Conservation (phyloP, 805 yeast species). For the Nakazawaea anatomiae region DNA sequence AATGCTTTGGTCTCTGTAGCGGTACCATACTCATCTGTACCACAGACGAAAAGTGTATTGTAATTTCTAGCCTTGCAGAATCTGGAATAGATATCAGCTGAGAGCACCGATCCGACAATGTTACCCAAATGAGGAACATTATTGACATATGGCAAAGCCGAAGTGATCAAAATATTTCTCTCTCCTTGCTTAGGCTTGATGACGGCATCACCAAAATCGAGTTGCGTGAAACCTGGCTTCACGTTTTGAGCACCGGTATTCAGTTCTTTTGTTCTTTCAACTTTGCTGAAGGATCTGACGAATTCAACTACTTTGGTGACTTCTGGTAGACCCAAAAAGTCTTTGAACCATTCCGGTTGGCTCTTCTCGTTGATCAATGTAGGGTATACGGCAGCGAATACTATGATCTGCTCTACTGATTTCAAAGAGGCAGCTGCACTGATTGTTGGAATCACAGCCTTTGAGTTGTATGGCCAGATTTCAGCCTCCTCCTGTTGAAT, state of each 20-base stretch:
- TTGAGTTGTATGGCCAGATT: slow-evolving; percentile 32
- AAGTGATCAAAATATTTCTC: slow-evolving; percentile 82
- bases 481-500: slow-evolving; percentile 38
- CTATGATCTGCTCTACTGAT: slow-evolving; percentile 49
- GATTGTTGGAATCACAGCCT: slow-evolving; percentile 15
- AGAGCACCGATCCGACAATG: slow-evolving; percentile 88
- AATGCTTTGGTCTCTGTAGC: slow-evolving; percentile 98
- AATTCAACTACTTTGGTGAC: slow-evolving; percentile 39
- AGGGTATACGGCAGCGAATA: slow-evolving; percentile 55
- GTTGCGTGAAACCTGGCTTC: slow-evolving; percentile 12
- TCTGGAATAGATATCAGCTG: slow-evolving; percentile 91
- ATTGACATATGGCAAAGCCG: slow-evolving; percentile 96
- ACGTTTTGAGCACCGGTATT: slow-evolving; percentile 33
- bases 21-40: slow-evolving; percentile 99
- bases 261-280: slow-evolving; percentile 33
- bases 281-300: slow-evolving; percentile 40
- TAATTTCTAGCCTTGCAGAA: slow-evolving; percentile 85
- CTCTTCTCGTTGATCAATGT: slow-evolving; percentile 16
- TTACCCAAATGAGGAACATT: slow-evolving; percentile 98
- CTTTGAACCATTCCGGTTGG: slow-evolving; percentile 32
- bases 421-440: slow-evolving; percentile 16
- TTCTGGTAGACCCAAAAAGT: slow-evolving; percentile 29
- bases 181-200: slow-evolving; percentile 65
- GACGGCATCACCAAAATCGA: slow-evolving; percentile 20
- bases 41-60: slow-evolving; percentile 84